A percentile compares a stretch with the other conserved stretches of the same genome.
phyloP scores from a whole-genome alignment of 306 rosid genomes.

The Alnus glutinosa region DNA sequence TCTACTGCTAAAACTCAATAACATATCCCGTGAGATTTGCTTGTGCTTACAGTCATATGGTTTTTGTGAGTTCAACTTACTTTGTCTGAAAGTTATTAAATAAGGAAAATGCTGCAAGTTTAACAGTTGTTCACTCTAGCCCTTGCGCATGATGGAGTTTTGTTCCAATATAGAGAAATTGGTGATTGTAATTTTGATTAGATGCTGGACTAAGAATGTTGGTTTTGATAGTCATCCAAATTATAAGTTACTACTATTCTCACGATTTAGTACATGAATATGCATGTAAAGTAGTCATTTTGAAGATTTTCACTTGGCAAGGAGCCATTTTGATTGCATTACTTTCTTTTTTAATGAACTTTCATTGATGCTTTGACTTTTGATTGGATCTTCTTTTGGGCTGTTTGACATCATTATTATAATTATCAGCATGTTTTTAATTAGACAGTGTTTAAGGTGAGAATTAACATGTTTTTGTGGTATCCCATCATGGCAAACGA shows the following conservation, averaged over 20 bases:
- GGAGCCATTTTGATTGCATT: not conserved
- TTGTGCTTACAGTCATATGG: not conserved
- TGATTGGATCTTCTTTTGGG: not conserved
- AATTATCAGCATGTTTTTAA: too few species aligned
- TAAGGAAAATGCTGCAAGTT: not conserved
- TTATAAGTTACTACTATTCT: not conserved
- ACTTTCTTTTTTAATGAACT: not conserved
- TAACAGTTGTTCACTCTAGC: not conserved
- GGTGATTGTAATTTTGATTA: not conserved
- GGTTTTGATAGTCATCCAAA: not conserved
- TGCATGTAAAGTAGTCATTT: not conserved
- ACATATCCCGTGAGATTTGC: not conserved
- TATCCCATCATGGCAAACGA: not conserved
- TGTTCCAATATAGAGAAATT: not conserved
- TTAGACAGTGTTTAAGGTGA: not conserved
- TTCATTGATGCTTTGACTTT: not conserved
- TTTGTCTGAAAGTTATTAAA: not conserved
- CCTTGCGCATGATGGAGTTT: conserved; percentile 15
- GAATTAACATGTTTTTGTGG: not conserved
- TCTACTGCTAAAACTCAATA: not conserved
- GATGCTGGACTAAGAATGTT: too few species aligned
- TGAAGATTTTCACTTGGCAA: not conserved
- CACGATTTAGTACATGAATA: not conserved
- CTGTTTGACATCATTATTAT: not conserved
- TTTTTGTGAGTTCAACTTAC: not conserved